A percentile compares a stretch with the other conserved stretches of the same genome.
phyloP scores from a whole-genome alignment of 768 basidiomycete genomes.

The Baorangia bicolor region DNA sequence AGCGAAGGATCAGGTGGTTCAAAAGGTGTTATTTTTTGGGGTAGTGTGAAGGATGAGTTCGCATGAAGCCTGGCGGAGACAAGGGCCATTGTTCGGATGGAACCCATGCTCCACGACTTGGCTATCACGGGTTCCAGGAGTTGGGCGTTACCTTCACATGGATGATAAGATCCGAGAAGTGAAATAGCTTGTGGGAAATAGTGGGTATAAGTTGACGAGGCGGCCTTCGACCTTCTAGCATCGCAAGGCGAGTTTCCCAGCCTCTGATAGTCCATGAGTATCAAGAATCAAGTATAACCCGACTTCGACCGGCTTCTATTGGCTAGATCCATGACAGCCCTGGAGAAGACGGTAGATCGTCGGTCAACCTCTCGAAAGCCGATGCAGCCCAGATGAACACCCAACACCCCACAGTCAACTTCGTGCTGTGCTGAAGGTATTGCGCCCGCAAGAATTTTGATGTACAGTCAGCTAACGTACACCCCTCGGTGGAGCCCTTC shows the following conservation, averaged over 20 bases:
- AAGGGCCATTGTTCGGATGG: neutral
- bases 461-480: too few species aligned
- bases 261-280: neutral
- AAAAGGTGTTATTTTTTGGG: neutral
- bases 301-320: neutral
- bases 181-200: neutral
- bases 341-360: neutral
- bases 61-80: neutral
- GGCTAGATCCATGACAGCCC: neutral
- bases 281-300: neutral
- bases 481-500: too few species aligned
- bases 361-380: neutral
- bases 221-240: neutral
- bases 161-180: neutral
- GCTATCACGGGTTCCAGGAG: neutral
- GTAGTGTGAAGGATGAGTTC: neutral
- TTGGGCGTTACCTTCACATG: conserved; percentile 3
- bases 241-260: neutral
- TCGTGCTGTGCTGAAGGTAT: neutral
- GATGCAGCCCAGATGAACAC: neutral
- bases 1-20: conserved; percentile 17
- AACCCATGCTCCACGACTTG: neutral
- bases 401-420: conserved; percentile 4
- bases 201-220: neutral
- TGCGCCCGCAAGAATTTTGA: neutral